Evolutionary conservation across 116 monocot genomes (phyloP), one percentile per base, ranked within the genome.

Genomic region (Trichopus zeylanicus): DNA sequence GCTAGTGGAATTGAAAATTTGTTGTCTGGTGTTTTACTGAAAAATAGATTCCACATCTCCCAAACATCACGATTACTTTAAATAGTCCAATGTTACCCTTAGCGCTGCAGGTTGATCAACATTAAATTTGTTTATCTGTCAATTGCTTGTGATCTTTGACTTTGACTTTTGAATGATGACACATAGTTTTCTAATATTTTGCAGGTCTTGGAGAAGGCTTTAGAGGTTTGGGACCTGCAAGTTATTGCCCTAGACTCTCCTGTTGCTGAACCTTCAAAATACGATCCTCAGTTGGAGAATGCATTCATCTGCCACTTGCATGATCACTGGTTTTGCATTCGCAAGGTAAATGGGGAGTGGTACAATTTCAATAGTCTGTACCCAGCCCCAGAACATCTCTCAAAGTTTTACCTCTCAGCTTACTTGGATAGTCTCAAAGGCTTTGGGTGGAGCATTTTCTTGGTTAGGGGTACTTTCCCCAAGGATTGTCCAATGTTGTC

Each of bases 311-410:
- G 95, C 37, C 86, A 95, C 74, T 61, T 86, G 46, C 83, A 77
- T 16, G 59, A 83, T 59, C 95, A 95, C 55, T 95, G 95, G 95
- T 95, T 95, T 63, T 95, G 90, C 81, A 87, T 95, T 9, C 72
- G 95, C 2, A 95, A 87, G 64, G 90, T 95, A 32, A 87, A 90
- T 46, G 81, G 74, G 4, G 90, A 95, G 59, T 95, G 95, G 95
- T 95, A 81, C 70, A 90, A 95, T 47, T 95, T 95, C 67, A 90
- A 95, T 47, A 90, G 95, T 51, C 90, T 95, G 28, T 89, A 84
- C 62, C 73, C 90, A n/a, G 90, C 94, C 15, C 94, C 94, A 0
- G 94, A 95, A 62, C 90, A 95, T 54, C 86, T 90, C 13, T 89
- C 94, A 16, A 81, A 75, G 65, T 95, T 95, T 53, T 95, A 90